Evolutionary conservation across 2,329 filamentous ascomycete genomes (phyloP).

Genomic region (Aspergillus brunneoviolaceus): DNA sequence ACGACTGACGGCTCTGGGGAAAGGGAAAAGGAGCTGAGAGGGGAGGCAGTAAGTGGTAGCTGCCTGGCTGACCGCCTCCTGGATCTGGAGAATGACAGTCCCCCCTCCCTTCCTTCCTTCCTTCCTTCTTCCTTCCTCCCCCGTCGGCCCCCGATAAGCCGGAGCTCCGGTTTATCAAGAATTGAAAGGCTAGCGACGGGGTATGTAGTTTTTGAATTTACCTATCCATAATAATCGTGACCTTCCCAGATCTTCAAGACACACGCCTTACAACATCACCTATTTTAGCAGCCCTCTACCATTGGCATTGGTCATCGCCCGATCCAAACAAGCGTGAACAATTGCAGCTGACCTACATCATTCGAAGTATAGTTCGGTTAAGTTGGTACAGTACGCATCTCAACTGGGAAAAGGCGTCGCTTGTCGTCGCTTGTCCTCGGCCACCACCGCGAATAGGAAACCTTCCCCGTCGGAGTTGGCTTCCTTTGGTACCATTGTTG

Average conservation of each 20-base stretch:
- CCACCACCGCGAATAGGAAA: neutral
- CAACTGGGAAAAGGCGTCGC: neutral
- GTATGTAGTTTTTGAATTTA: no score
- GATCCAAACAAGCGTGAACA: neutral
- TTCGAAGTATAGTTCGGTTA: neutral
- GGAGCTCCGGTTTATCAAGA: neutral
- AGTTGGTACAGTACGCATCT: no score
- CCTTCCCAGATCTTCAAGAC: neutral
- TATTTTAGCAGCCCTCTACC: neutral
- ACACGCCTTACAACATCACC: neutral
- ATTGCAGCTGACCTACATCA: neutral
- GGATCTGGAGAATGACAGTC: no score
- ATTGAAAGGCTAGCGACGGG: neutral
- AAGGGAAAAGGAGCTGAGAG: no score
- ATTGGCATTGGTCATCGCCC: neutral
- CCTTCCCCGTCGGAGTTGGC: neutral
- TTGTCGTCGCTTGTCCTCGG: slow-evolving; percentile 8
- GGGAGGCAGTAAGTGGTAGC: no score
- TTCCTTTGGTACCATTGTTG: slow-evolving; percentile 3
- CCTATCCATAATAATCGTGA: no score
- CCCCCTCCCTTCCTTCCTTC: no score
- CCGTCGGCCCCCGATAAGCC: neutral
- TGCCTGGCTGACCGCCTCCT: no score
- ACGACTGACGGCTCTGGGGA: no score
- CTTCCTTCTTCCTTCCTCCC: neutral